Evolutionary conservation across 352 stramenopile genomes (phyloP).

Genomic region (Aphanomyces euteiches): DNA sequence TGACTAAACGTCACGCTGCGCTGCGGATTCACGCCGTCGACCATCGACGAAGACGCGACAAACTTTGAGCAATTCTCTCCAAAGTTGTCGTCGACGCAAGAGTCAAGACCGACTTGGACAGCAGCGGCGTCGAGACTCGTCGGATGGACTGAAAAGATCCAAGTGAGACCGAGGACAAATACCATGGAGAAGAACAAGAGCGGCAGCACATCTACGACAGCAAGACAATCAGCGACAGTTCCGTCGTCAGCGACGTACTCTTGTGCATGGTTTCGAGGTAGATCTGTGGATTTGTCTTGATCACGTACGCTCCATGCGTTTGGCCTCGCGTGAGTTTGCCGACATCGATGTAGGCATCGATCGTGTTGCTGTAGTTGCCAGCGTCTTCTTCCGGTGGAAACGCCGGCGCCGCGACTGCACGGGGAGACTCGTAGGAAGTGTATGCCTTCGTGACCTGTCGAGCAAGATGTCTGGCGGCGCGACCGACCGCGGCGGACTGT

Average conservation of each 20-base stretch:
- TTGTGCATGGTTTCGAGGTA: slow-evolving; percentile 28
- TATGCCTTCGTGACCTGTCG: too few relatives aligned
- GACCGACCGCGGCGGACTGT: background rate
- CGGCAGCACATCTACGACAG: slow-evolving; percentile 15
- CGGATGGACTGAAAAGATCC: background rate
- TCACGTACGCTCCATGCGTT: slow-evolving; percentile 16
- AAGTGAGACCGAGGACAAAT: background rate
- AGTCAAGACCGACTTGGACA: background rate
- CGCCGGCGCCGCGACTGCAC: too few relatives aligned
- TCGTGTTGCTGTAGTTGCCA: too few relatives aligned
- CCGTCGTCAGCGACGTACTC: background rate
- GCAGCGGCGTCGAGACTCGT: background rate
- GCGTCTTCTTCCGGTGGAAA: too few relatives aligned
- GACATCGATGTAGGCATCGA: slow-evolving; percentile 1
- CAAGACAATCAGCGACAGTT: background rate
- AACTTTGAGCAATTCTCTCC: background rate
- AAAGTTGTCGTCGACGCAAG: background rate
- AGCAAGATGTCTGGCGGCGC: too few relatives aligned
- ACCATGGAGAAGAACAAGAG: background rate
- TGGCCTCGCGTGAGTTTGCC: background rate
- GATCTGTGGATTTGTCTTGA: slow-evolving; percentile 19
- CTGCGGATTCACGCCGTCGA: background rate
- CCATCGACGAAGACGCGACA: background rate
- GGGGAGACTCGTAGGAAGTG: too few relatives aligned
- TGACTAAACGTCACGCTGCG: background rate